Percentiles rank a stretch among this genome's conserved stretches.
These are phyloP conservation scores for Spiromastix sp. DNA, from an alignment of 2,329 filamentous ascomycete genomes.

Conservation along the genomic window DNA sequence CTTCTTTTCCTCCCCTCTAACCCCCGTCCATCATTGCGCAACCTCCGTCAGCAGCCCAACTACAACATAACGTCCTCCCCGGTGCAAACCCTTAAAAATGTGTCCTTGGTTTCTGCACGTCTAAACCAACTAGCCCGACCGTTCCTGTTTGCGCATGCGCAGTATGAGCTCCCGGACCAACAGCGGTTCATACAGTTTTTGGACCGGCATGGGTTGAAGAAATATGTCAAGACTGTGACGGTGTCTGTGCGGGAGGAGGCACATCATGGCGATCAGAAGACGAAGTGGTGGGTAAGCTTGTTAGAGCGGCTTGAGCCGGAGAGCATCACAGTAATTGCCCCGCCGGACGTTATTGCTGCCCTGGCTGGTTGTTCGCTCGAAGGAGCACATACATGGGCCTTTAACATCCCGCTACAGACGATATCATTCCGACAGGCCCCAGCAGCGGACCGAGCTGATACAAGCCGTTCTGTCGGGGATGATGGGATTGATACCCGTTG, in stretches of 20 bases:
- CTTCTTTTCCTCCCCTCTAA: slow-evolving; percentile 43
- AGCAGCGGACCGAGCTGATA: not conserved
- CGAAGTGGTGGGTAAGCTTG: slow-evolving; percentile 45
- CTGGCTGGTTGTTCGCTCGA: slow-evolving; percentile 49
- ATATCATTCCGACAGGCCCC: slow-evolving; percentile 34
- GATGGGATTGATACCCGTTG: not conserved
- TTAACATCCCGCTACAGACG: slow-evolving; percentile 53
- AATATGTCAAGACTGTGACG: slow-evolving; percentile 39
- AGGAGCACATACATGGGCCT: slow-evolving; percentile 51
- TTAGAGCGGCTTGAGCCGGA: slow-evolving; percentile 45
- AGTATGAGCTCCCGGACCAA: slow-evolving; percentile 27
- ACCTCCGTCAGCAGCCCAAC: slow-evolving; percentile 42
- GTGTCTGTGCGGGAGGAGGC: slow-evolving; percentile 32
- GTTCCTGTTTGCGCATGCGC: slow-evolving; percentile 47
- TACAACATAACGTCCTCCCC: slow-evolving; percentile 31
- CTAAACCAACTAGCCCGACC: slow-evolving; percentile 46
- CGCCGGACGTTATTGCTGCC: slow-evolving; percentile 51
- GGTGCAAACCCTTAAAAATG: slow-evolving; percentile 41
- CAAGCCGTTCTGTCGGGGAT: not conserved
- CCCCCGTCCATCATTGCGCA: slow-evolving; percentile 37
- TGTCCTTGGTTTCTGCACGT: slow-evolving; percentile 43
- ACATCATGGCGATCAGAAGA: slow-evolving; percentile 27
- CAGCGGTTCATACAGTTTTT: slow-evolving; percentile 30
- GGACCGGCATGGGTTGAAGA: slow-evolving; percentile 18
- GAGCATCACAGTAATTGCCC: slow-evolving; percentile 48